phyloP scores from a whole-genome alignment of 169 alveolate species.

The Plasmodium berghei region DNA sequence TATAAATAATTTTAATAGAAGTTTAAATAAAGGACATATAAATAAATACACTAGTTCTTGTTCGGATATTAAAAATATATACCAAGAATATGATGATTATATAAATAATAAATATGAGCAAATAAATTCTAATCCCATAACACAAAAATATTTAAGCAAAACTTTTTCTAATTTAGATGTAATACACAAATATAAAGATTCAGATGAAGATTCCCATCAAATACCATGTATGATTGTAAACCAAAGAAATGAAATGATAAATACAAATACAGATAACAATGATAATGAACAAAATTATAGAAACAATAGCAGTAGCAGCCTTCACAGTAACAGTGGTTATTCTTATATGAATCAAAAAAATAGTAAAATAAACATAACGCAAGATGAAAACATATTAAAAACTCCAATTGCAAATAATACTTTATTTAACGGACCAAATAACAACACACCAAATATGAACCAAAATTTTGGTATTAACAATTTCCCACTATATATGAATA shows the following conservation, averaged over 20 bases:
- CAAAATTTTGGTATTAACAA: not conserved
- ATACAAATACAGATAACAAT: not conserved
- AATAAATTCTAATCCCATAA: not conserved
- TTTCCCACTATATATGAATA: not conserved
- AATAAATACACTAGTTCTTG: not conserved
- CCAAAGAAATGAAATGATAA: conserved; percentile 11
- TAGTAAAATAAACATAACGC: not conserved
- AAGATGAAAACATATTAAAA: conserved; percentile 11
- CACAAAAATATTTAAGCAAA: conserved; percentile 8
- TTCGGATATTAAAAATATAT: not conserved
- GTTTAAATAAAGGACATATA: not conserved
- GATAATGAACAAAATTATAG: not conserved
- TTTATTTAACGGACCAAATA: not conserved
- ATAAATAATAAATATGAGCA: not conserved
- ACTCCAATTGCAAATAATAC: not conserved
- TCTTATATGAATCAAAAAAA: not conserved
- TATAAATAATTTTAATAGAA: not conserved
- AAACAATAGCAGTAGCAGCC: not conserved
- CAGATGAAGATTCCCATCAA: conserved; percentile 1
- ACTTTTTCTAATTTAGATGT: not conserved
- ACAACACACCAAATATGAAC: not conserved
- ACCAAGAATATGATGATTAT: not conserved
- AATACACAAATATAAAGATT: not conserved
- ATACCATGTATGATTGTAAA: not conserved
- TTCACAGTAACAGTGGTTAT: not conserved